Base-by-base conservation (phyloP, 352 stramenopile genomes). In the Thraustochytrium striatum region DNA sequence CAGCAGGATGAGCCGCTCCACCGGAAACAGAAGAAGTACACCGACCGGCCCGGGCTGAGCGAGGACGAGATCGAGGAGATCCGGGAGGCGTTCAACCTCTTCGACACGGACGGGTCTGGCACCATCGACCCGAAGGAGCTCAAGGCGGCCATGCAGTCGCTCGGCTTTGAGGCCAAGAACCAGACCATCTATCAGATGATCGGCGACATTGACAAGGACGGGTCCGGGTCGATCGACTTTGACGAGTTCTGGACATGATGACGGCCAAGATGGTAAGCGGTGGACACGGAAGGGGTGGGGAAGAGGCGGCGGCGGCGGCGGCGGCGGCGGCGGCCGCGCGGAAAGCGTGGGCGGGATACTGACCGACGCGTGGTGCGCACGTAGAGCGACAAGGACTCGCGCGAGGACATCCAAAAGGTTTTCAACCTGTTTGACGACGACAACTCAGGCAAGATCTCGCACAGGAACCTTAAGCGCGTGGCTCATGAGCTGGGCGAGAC, bases 171-270 rank as follows among this genome's bases (percentile, higher is more conserved):
- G 83, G 89, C 93, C 13, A 98, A 98, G 88, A 98, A 98, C 84
- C 91, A 97, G 85, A 96, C 95, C 70, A 97, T 98, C 75, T 97
- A 97, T 84, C 92, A 97, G 85, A 96, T 98, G 90, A 97, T 98
- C 82, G 88, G 88, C 62, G 93, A 97, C 83, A 97, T 97, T 75
- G 91, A 98, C 84, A 97, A 97, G 85, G 92, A 97, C 86, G 89
- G 89, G 61, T 94, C 86, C 2, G 92, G 93, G 52, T 92, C 89
- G 50, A 97, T 98, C 82, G 93, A 98, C 83, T 98, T 98, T 82
- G 94, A 96, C 61, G 93, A 98, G 84, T 98, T 79, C 84, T 98
- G 28, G 92, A 97, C 82, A 96, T 98, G 89, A 98, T 98, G 93
- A 98, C 94, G 55, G 93, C 87, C 59, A 97, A 97, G 85, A 96